Evolutionary conservation across 148 eudicot species (phyloP).

Genomic region (Rhododendron mucronatum): DNA sequence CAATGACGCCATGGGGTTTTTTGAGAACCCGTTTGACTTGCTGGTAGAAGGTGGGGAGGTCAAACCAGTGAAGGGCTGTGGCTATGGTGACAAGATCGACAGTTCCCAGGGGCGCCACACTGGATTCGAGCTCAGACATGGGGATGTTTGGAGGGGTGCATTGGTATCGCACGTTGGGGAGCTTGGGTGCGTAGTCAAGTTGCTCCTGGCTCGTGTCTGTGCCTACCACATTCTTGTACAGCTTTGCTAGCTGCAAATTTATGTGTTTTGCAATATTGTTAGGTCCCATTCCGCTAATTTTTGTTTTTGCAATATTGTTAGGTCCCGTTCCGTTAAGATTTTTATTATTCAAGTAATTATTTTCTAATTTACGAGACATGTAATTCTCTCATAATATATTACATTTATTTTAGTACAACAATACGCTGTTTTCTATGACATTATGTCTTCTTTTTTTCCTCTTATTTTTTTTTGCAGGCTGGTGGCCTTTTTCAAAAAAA

Average conservation of each 20-base stretch:
- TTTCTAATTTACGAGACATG: no score
- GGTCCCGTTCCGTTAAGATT: no score
- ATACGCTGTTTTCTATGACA: no score
- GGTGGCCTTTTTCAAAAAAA: no score
- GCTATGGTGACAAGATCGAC: constrained; percentile 69
- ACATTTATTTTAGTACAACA: no score
- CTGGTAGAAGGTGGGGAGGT: constrained; percentile 54
- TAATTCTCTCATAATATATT: no score
- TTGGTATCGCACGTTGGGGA: constrained; percentile 60
- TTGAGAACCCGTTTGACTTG: constrained; percentile 55
- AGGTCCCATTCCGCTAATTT: no score
- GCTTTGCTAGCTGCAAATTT: constrained; percentile 39
- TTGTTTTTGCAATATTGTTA: no score
- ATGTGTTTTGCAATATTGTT: no score
- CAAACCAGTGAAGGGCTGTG: constrained; percentile 86
- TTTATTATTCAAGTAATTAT: no score
- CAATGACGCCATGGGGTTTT: constrained; percentile 68
- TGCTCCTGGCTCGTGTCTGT: constrained; percentile 83
- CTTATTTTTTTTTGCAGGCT: no score
- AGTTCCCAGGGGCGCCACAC: constrained; percentile 31
- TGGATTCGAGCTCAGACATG: constrained; percentile 20
- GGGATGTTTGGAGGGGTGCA: constrained; percentile 47
- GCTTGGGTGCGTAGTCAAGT: constrained; percentile 59
- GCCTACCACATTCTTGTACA: constrained; percentile 65
- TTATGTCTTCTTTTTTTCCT: no score